Evolutionary conservation across 371 early-diverging fungal genomes (phyloP), one percentile per base, ranked within the genome.

Genomic region (Mortierella sp.): DNA sequence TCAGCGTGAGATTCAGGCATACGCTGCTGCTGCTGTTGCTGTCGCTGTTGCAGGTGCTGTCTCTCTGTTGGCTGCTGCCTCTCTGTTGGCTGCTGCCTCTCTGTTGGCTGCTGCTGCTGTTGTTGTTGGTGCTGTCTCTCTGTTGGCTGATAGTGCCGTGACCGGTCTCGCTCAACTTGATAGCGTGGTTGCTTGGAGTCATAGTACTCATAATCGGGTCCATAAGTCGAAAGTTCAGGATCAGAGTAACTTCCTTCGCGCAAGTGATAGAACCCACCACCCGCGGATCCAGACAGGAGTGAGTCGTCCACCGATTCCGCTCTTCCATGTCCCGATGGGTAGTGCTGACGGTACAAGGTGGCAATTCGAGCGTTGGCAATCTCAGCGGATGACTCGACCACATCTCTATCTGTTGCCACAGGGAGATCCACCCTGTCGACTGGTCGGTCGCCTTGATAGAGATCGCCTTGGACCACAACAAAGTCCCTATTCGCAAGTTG

Each of bases 201-300:
- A 50, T 54, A 46, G 23, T 10, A 21, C 28, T 50, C 51, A 24
- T 45, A 14, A 27, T 64, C 63, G 23, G 39, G 42, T 24, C 61
- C 56, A 41, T 63, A 61, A 9, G 49, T 56, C 16, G 59, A 60
- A 4, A 76, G 34, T 39, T 76, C 78, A 6, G 78, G 78, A 18
- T 76, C 78, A 0, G 78, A 76, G 2, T 45, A 54, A 47, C 78
- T 76, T 18, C 54, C 78, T 18, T 76, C 78, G 13, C 66, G 61
- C 3, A 61, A 61, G 39, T 76, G 78, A 39, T 76, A 74, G 18
- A 74, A 69, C 28, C 24, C 46, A 21, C 39, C 47, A 26, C 23
- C 43, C 26, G 39, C 30, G 39, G 47, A 57, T 9, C 28, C 30
- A 6, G 62, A 27, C 8, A 47, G 5, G 23, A 54, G 31, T 10